Evolutionary conservation across 1,284 basidiomycete species (phyloP).

Genomic region (Ceratobasidium sp.): DNA sequence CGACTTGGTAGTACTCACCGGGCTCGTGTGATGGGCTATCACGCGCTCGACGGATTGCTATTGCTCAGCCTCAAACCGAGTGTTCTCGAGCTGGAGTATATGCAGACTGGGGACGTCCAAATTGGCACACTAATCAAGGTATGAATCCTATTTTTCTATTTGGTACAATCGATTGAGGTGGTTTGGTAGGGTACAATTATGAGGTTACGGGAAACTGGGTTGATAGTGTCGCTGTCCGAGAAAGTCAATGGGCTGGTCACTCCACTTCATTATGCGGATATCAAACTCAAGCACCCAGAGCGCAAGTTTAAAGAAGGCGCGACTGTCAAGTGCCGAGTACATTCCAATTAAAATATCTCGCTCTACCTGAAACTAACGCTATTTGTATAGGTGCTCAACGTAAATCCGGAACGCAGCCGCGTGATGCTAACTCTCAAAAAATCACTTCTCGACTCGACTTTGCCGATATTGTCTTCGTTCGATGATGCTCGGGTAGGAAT

Average conservation of each 20-base stretch:
- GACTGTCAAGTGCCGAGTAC: conserved; percentile 83
- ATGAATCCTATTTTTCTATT: conserved; percentile 7
- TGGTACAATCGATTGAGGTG: background rate
- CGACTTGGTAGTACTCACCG: conserved; percentile 79
- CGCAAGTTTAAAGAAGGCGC: conserved; percentile 89
- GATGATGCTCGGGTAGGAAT: conserved; percentile 76
- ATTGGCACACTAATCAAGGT: conserved; percentile 82
- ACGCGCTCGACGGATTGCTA: conserved; percentile 86
- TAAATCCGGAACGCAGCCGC: conserved; percentile 82
- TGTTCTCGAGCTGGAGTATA: conserved; percentile 84
- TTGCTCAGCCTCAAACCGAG: conserved; percentile 86
- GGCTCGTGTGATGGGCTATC: conserved; percentile 90
- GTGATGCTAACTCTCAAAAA: conserved; percentile 93
- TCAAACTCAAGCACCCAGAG: conserved; percentile 88
- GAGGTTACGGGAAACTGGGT: conserved; percentile 74
- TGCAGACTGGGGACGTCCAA: conserved; percentile 83
- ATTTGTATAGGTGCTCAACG: conserved; percentile 73
- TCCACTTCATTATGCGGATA: conserved; percentile 96
- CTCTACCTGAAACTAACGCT: background rate
- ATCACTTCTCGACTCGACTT: conserved; percentile 80
- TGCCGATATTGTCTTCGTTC: conserved; percentile 71
- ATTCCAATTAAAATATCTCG: conserved; percentile 44
- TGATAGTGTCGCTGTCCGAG: conserved; percentile 86
- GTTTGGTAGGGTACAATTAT: conserved; percentile 71
- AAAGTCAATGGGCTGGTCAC: conserved; percentile 92